Conservation (phyloP, 2,329 filamentous ascomycete species). For the Botryotinia calthae region DNA sequence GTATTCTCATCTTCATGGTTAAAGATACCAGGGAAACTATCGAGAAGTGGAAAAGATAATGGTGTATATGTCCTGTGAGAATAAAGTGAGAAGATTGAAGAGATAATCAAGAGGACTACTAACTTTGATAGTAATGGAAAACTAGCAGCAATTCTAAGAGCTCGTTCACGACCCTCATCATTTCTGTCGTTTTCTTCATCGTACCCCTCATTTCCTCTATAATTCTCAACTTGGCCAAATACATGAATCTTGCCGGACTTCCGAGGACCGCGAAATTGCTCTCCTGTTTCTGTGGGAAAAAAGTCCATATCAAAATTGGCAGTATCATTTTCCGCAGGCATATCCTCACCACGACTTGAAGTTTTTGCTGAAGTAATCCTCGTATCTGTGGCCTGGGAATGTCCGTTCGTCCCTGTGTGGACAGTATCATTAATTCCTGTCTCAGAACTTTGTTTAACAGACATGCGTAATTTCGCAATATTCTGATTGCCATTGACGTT, state of each 20-base stretch:
- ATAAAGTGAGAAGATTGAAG: slow-evolving; percentile 11
- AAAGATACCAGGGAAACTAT: slow-evolving; percentile 82
- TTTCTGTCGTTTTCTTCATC: slow-evolving; percentile 26
- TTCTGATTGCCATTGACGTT: slow-evolving; percentile 77
- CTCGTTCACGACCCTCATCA: slow-evolving; percentile 37
- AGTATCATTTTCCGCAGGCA: slow-evolving; percentile 35
- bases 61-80: slow-evolving; percentile 41
- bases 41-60: slow-evolving; percentile 71
- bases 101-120: slow-evolving; percentile 25
- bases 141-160: slow-evolving; percentile 36
- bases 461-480: slow-evolving; percentile 72
- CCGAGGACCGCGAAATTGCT: slow-evolving; percentile 34
- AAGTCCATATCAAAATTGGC: slow-evolving; percentile 41
- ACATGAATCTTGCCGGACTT: slow-evolving; percentile 36
- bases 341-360: slow-evolving; percentile 28
- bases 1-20: slow-evolving; percentile 41
- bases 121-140: slow-evolving; percentile 38
- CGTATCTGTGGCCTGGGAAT: slow-evolving; percentile 35
- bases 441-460: slow-evolving; percentile 36
- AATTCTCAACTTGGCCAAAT: slow-evolving; percentile 41
- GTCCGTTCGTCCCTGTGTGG: slow-evolving; percentile 24
- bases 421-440: neutral
- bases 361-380: slow-evolving; percentile 28
- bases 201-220: slow-evolving; percentile 34
- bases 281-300: slow-evolving; percentile 33